These are phyloP conservation scores for Hypoxylon sp. DNA, from an alignment of 2,329 filamentous ascomycete genomes.

Conservation along the genomic window DNA sequence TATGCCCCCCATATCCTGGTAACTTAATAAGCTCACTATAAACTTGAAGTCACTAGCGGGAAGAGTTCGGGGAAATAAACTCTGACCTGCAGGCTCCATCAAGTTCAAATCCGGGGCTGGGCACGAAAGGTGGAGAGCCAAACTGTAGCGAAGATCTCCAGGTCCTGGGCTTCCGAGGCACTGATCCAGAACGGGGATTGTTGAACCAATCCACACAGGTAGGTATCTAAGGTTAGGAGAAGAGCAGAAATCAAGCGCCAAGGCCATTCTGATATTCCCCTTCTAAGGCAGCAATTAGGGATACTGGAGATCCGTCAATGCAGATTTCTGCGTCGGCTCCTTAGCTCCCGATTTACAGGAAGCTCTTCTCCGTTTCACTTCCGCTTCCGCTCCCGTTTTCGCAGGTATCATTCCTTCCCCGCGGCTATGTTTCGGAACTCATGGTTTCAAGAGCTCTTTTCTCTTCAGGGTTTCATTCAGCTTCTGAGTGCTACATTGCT, in stretches of 20 bases:
- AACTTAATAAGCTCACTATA: slow-evolving; percentile 18
- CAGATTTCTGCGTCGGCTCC: slow-evolving; percentile 15
- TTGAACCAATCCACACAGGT: slow-evolving; percentile 1
- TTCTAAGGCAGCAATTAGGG: slow-evolving; percentile 16
- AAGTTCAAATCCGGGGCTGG: slow-evolving; percentile 21
- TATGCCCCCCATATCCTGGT: slow-evolving; percentile 7
- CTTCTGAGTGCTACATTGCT: slow-evolving; percentile 25
- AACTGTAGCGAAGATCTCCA: slow-evolving; percentile 30
- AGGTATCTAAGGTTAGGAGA: slow-evolving; percentile 3
- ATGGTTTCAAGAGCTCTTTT: slow-evolving; percentile 18
- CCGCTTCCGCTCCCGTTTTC: slow-evolving; percentile 43
- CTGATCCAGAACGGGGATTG: slow-evolving; percentile 31
- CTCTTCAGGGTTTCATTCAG: slow-evolving; percentile 18
- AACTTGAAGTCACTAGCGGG: slow-evolving; percentile 3
- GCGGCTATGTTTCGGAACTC: slow-evolving; percentile 25
- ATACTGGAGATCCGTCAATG: slow-evolving; percentile 13
- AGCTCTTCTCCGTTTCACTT: slow-evolving; percentile 33
- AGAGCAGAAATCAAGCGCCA: slow-evolving; percentile 9
- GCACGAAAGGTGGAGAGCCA: slow-evolving; percentile 7
- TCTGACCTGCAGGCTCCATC: slow-evolving; percentile 11
- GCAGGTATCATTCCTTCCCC: slow-evolving; percentile 36
- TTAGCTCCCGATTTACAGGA: slow-evolving; percentile 26
- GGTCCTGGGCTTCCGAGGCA: slow-evolving; percentile 34
- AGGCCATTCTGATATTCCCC: neutral
- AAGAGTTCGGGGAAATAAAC: slow-evolving; percentile 9